phyloP scores from a whole-genome alignment of 306 rosid species.

The Coriaria nepalensis region DNA sequence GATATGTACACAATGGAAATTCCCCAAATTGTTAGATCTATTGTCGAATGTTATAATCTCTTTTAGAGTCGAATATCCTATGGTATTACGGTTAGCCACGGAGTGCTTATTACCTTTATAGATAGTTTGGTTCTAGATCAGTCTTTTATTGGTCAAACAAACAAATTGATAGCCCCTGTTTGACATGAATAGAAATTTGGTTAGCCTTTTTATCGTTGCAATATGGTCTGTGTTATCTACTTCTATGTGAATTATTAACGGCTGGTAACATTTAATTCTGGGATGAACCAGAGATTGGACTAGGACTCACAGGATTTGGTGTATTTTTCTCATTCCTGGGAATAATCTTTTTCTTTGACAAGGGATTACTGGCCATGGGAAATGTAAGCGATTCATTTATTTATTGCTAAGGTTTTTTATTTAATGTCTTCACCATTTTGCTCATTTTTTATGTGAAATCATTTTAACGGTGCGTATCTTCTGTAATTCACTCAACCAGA shows the following conservation, averaged over 20 bases:
- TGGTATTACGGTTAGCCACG: too few relatives aligned
- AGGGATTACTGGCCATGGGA: slow-evolving; percentile 98
- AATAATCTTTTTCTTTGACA: slow-evolving; percentile 80
- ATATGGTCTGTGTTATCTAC: slow-evolving; percentile 5
- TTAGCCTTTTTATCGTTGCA: background rate
- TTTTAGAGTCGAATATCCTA: too few relatives aligned
- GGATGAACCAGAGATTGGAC: slow-evolving; percentile 71
- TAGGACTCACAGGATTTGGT: slow-evolving; percentile 98
- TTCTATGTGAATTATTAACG: background rate
- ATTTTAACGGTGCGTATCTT: slow-evolving; percentile 23
- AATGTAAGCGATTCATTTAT: slow-evolving; percentile 55
- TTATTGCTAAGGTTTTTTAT: slow-evolving; percentile 11
- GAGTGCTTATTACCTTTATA: too few relatives aligned
- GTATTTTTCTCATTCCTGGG: slow-evolving; percentile 88
- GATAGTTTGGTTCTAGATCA: too few relatives aligned
- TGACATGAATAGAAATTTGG: too few relatives aligned
- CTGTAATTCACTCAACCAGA: slow-evolving; percentile 39
- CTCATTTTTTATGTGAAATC: background rate
- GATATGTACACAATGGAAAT: too few relatives aligned
- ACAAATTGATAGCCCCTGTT: too few relatives aligned
- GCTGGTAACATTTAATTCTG: slow-evolving; percentile 8
- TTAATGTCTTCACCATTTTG: background rate
- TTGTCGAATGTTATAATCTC: too few relatives aligned
- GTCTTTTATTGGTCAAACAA: too few relatives aligned
- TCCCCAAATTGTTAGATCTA: too few relatives aligned